Percentiles rank a stretch among this genome's conserved stretches.
phyloP scores from a whole-genome alignment of 2,329 filamentous ascomycete species.

The Aspergillus vadensis region DNA sequence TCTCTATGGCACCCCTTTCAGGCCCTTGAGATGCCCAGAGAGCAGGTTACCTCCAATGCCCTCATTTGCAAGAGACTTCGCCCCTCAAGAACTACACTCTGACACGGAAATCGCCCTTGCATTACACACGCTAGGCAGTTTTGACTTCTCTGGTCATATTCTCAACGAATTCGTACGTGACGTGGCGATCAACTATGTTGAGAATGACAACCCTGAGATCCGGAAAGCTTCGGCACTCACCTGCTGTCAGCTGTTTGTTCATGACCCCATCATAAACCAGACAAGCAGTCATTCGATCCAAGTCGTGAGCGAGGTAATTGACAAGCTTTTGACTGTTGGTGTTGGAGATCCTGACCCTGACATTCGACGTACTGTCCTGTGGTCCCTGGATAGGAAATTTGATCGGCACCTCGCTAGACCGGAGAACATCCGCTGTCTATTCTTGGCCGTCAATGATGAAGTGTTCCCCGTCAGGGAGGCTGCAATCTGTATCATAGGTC shows the following conservation, averaged over 20 bases:
- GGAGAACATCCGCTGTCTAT: constrained; percentile 93
- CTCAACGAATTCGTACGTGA: constrained; percentile 98
- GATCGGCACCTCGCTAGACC: constrained; percentile 96
- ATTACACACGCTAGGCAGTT: constrained; percentile 93
- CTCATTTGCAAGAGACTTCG: constrained; percentile 83
- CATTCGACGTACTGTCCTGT: constrained; percentile 85
- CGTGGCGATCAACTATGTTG: constrained; percentile 96
- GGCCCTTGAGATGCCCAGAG: constrained; percentile 86
- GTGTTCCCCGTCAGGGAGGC: constrained; percentile 90
- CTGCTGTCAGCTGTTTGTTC: constrained; percentile 95
- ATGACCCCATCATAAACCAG: constrained; percentile 96
- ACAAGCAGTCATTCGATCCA: constrained; percentile 96
- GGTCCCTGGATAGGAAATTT: constrained; percentile 88
- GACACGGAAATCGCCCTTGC: constrained; percentile 90
- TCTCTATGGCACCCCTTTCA: constrained; percentile 87
- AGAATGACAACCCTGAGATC: constrained; percentile 91
- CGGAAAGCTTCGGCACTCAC: constrained; percentile 93
- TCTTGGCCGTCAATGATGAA: constrained; percentile 94
- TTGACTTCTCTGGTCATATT: constrained; percentile 87
- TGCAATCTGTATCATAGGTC: constrained; percentile 93
- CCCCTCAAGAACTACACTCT: constrained; percentile 76
- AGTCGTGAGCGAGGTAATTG: constrained; percentile 96
- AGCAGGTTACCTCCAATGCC: constrained; percentile 80
- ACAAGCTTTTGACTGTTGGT: constrained; percentile 91
- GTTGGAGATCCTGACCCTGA: constrained; percentile 88